These are phyloP conservation scores for Lodderomyces theae DNA, from an alignment of 1,139 yeast species.

Conservation along the genomic window DNA sequence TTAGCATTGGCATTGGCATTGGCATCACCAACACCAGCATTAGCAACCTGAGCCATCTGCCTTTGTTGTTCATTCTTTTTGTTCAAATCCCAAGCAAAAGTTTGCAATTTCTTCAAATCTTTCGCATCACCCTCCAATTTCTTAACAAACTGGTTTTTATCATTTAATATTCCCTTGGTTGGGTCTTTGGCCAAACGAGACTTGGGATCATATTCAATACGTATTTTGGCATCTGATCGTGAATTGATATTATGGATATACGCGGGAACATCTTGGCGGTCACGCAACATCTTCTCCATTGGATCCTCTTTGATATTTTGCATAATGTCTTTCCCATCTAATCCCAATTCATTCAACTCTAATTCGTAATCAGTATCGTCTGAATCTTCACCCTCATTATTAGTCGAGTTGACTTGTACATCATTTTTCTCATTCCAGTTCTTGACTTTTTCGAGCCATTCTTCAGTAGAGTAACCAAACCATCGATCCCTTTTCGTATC, in stretches of 20 bases:
- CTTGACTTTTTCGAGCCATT: conserved; percentile 52
- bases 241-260: conserved; percentile 27
- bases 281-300: conserved; percentile 40
- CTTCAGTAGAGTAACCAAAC: conserved; percentile 67
- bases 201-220: conserved; percentile 53
- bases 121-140: conserved; percentile 51
- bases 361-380: conserved; percentile 43
- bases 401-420: conserved; percentile 11
- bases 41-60: conserved; percentile 11
- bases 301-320: conserved; percentile 34
- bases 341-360: conserved; percentile 49
- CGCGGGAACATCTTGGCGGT: conserved; percentile 52
- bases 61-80: conserved; percentile 20
- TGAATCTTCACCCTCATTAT: conserved; percentile 28
- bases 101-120: conserved; percentile 45
- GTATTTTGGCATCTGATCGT: conserved; percentile 13
- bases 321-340: conserved; percentile 25
- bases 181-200: conserved; percentile 49
- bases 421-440: conserved; percentile 41
- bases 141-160: conserved; percentile 52
- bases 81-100: conserved; percentile 53
- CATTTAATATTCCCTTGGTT: conserved; percentile 47
- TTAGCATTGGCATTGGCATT: background rate
- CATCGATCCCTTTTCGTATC: conserved; percentile 76
- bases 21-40: conserved; percentile 1